phyloP scores from a whole-genome alignment of 192 early-diverging fungal genomes.

The Coemansia furcata region DNA sequence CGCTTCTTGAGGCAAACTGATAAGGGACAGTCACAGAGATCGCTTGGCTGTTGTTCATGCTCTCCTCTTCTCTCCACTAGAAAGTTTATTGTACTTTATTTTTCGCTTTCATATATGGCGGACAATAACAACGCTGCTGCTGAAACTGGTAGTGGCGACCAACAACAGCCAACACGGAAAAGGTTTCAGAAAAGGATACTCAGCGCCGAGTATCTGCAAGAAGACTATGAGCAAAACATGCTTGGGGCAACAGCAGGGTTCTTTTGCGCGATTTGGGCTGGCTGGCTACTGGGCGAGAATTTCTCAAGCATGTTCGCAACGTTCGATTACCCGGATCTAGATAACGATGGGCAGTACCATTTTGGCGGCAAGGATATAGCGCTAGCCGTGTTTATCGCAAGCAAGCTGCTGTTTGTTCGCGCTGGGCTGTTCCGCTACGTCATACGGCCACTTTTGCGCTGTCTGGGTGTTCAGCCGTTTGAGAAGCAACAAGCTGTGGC shows the following conservation, averaged over 20 bases:
- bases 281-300: slow-evolving; percentile 26
- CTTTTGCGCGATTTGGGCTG: slow-evolving; percentile 44
- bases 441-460: slow-evolving; percentile 14
- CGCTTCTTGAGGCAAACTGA: background rate
- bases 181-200: slow-evolving; percentile 16
- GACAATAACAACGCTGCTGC: background rate
- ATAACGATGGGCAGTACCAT: slow-evolving; percentile 5
- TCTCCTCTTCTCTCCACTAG: background rate
- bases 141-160: background rate
- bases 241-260: slow-evolving; percentile 34
- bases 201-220: slow-evolving; percentile 23
- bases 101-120: background rate
- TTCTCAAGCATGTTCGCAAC: slow-evolving; percentile 17
- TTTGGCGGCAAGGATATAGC: slow-evolving; percentile 25
- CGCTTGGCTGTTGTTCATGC: background rate
- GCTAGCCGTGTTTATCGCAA: slow-evolving; percentile 9
- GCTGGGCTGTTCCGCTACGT: slow-evolving; percentile 19
- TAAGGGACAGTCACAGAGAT: background rate
- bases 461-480: slow-evolving; percentile 5
- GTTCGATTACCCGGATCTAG: slow-evolving; percentile 9
- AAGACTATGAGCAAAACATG: slow-evolving; percentile 33
- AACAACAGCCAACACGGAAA: background rate
- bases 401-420: slow-evolving; percentile 33
- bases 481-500: slow-evolving; percentile 4
- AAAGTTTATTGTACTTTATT: background rate